Percentiles rank a stretch among this genome's conserved stretches.
These are phyloP conservation scores for Umbilicus rupestris DNA, from an alignment of 164 flowering plant species.

Conservation along the genomic window DNA sequence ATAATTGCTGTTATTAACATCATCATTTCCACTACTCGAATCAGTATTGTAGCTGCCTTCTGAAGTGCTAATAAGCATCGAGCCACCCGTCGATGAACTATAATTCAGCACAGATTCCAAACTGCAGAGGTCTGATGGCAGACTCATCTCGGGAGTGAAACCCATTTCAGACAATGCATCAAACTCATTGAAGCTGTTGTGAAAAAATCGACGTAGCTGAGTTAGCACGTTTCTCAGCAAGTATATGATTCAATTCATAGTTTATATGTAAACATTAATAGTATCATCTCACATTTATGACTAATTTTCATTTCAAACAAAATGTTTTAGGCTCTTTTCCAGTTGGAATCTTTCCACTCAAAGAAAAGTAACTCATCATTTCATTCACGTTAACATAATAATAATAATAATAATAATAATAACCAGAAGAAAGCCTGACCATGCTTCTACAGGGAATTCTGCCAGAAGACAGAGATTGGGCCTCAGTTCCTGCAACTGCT, in stretches of 20 bases:
- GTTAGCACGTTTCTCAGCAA: neutral
- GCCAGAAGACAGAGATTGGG: constrained; percentile 59
- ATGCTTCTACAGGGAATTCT: constrained; percentile 72
- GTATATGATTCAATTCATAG: neutral
- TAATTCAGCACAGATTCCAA: constrained; percentile 19
- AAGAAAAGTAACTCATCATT: neutral
- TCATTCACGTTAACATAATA: neutral
- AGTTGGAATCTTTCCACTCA: neutral
- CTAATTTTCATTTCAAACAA: neutral
- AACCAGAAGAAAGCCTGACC: constrained; percentile 26
- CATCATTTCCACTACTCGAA: constrained; percentile 76
- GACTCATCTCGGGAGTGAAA: constrained; percentile 33
- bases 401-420: neutral
- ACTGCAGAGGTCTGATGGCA: constrained; percentile 19
- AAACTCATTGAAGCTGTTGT: constrained; percentile 44
- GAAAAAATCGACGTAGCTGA: neutral
- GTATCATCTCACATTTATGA: neutral
- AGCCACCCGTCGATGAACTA: constrained; percentile 40
- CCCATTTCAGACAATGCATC: constrained; percentile 51
- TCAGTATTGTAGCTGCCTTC: constrained; percentile 75
- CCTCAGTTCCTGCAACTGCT: constrained; percentile 49
- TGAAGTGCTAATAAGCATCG: constrained; percentile 32
- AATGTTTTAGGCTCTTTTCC: neutral
- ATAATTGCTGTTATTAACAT: constrained; percentile 30
- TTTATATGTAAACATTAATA: neutral